phyloP scores from a whole-genome alignment of 345 rosid species.

The Clarkia xantiana region DNA sequence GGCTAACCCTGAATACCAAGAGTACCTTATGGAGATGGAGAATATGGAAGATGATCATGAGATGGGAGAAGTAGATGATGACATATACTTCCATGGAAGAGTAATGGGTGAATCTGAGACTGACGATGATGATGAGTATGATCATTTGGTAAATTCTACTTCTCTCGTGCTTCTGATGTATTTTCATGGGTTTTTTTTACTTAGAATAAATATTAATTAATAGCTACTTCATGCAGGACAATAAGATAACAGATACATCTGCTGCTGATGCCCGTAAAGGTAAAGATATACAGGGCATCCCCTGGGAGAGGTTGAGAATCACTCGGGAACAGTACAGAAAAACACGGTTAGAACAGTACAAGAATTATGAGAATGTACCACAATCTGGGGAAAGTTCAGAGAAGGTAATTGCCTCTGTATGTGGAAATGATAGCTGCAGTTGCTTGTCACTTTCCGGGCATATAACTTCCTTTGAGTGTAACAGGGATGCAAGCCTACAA shows the following conservation, averaged over 20 bases:
- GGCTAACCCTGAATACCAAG: slow-evolving; percentile 37
- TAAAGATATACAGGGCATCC: slow-evolving; percentile 46
- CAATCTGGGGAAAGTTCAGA: slow-evolving; percentile 35
- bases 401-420: slow-evolving; percentile 17
- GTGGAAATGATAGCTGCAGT: background rate
- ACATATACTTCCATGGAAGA: slow-evolving; percentile 31
- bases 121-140: too few species aligned
- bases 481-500: slow-evolving; percentile 32
- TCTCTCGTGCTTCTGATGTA: too few species aligned
- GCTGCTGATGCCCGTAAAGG: slow-evolving; percentile 44
- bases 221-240: slow-evolving; percentile 15
- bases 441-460: too few species aligned
- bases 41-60: slow-evolving; percentile 52
- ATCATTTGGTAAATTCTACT: too few species aligned
- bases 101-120: slow-evolving; percentile 15
- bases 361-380: slow-evolving; percentile 44
- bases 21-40: slow-evolving; percentile 48
- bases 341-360: slow-evolving; percentile 47
- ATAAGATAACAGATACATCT: slow-evolving; percentile 29
- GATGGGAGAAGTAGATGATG: slow-evolving; percentile 50
- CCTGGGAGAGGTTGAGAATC: slow-evolving; percentile 40
- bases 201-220: too few species aligned
- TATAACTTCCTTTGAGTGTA: slow-evolving; percentile 1
- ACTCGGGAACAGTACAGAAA: slow-evolving; percentile 37
- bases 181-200: too few species aligned